Evolutionary conservation across 441 rosid genomes (phyloP), one percentile per base, ranked within the genome.

Genomic region (Iberis amara): DNA sequence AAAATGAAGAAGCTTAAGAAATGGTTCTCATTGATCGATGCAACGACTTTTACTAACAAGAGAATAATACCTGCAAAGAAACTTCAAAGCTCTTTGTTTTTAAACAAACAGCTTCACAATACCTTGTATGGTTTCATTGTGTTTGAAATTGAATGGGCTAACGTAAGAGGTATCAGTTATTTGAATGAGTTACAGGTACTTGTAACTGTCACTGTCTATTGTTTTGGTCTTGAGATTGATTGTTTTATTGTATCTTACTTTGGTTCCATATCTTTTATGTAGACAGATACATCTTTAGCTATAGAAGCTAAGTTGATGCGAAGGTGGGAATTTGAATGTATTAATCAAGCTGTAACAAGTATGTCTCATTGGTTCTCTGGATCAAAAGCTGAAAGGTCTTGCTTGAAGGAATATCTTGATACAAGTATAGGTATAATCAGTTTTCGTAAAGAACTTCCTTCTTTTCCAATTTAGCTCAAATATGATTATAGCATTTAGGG

Each of bases 291-390:
- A 40, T 82, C 90, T 62, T 73, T 92, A 47, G 96, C 97, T 39
- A 52, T 92, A 9, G 99, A 92, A 68, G 71, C 96, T 56, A 92
- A 82, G 71, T 47, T 79, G 63, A 89, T 89, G 99, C 78, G 50
- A 69, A 78, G 97, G 76, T 92, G 97, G 99, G 99, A 92, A 65
- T 92, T 92, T 67, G 97, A 89, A 52, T 82, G 99, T 69, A 76
- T 89, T 42, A 47, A 69, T 42, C 96, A 89, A 62, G 99, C 96
- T 43, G 79, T 67, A 51, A 68, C 57, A 42, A 79, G 66, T 47
- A 68, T 79, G 47, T 64, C 82, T 46, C 79, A 73, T 36, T 92
- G 99, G 97, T 89, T 92, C 78, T 82, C 82, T 0, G 96, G 96
- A 66, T 69, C 86, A 47, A 24, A 9, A 47, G 49, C 64, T 8